Evolutionary conservation across 129 eudicot species (phyloP).

Genomic region (Gnaphalium uliginosum): DNA sequence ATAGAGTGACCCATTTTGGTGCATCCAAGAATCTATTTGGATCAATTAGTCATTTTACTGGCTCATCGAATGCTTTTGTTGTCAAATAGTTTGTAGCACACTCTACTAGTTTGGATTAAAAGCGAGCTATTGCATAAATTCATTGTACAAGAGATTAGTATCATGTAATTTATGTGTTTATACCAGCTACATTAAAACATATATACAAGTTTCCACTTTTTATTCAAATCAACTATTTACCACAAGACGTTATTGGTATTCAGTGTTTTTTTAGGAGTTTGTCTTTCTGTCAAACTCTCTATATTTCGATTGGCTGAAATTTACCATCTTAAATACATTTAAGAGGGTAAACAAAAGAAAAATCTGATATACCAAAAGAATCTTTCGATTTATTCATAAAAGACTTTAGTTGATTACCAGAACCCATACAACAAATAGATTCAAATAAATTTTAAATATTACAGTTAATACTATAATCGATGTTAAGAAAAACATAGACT

Average conservation of each 20-base stretch:
- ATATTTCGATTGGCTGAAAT: too few species aligned
- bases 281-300: too few species aligned
- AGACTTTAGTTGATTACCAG: neutral
- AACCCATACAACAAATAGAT: neutral
- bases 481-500: neutral
- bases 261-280: neutral
- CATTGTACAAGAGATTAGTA: constrained; percentile 21
- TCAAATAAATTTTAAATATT: too few species aligned
- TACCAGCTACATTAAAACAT: constrained; percentile 7
- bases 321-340: too few species aligned
- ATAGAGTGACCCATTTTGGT: constrained; percentile 91
- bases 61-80: constrained; percentile 84
- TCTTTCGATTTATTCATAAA: too few species aligned
- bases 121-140: constrained; percentile 23
- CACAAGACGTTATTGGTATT: neutral
- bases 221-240: neutral
- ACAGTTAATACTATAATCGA: neutral
- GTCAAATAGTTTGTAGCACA: constrained; percentile 42
- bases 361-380: too few species aligned
- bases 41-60: constrained; percentile 78
- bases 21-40: constrained; percentile 80
- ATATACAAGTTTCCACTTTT: neutral
- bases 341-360: too few species aligned
- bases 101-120: constrained; percentile 6
- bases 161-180: constrained; percentile 41